A percentile compares a stretch with the other conserved stretches of the same genome.
These are phyloP conservation scores for Chenopodium album DNA, from an alignment of 148 eudicot species.

Conservation along the genomic window DNA sequence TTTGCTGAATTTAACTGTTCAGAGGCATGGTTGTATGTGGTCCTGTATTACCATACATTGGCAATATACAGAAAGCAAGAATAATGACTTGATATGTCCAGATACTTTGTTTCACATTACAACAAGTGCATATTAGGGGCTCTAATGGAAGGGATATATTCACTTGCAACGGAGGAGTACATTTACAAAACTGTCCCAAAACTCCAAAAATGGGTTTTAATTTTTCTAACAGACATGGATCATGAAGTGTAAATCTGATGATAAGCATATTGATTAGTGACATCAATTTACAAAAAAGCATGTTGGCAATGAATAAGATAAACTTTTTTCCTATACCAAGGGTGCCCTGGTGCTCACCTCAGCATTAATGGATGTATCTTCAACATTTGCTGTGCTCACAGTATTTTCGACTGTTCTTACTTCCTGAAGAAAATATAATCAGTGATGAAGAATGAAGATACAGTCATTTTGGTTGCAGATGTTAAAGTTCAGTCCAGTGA, in stretches of 20 bases:
- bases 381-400: conserved; percentile 31
- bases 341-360: conserved; percentile 39
- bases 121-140: background rate
- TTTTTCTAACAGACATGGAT: background rate
- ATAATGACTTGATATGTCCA: background rate
- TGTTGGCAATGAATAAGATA: background rate
- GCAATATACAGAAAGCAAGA: background rate
- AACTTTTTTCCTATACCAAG: background rate
- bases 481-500: background rate
- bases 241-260: background rate
- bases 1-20: background rate
- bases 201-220: too few species aligned
- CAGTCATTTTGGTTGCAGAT: background rate
- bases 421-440: conserved; percentile 40
- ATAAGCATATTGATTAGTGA: background rate
- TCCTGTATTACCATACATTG: background rate
- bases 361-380: conserved; percentile 35
- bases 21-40: background rate
- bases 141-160: background rate
- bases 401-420: conserved; percentile 45
- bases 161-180: background rate
- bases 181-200: background rate
- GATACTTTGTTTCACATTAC: background rate
- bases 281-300: background rate
- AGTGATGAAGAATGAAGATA: conserved; percentile 4